Conservation (phyloP, 441 rosid genomes). For the Brassica hybrid region DNA sequence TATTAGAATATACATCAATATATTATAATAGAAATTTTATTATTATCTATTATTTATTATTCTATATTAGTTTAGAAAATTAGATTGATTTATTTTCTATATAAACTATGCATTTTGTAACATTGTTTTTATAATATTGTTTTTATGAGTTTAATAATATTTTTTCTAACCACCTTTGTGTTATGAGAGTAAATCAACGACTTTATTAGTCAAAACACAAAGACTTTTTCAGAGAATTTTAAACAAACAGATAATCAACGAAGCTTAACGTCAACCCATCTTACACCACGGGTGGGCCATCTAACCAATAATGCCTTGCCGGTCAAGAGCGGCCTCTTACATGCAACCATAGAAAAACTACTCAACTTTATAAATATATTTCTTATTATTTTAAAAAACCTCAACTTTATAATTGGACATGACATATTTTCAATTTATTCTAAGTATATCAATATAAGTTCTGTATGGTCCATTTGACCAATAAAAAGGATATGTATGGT, state of each 20-base stretch:
- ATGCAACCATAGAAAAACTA: slow-evolving; percentile 23
- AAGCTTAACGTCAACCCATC: slow-evolving; percentile 25
- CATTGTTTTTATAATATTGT: no score
- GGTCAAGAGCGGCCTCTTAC: slow-evolving; percentile 23
- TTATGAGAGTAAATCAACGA: no score
- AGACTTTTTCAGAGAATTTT: not conserved
- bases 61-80: no score
- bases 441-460: not conserved
- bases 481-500: not conserved
- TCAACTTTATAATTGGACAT: not conserved
- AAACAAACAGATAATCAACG: not conserved
- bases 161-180: no score
- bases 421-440: not conserved
- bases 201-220: no score
- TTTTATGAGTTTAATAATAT: no score
- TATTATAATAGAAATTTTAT: no score
- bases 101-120: no score
- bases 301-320: not conserved
- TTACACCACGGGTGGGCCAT: not conserved
- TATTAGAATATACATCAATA: no score
- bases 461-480: not conserved
- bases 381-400: not conserved
- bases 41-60: no score
- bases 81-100: no score
- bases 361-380: not conserved